phyloP scores from a whole-genome alignment of 2,329 filamentous ascomycete genomes.

The Fusarium sp. region DNA sequence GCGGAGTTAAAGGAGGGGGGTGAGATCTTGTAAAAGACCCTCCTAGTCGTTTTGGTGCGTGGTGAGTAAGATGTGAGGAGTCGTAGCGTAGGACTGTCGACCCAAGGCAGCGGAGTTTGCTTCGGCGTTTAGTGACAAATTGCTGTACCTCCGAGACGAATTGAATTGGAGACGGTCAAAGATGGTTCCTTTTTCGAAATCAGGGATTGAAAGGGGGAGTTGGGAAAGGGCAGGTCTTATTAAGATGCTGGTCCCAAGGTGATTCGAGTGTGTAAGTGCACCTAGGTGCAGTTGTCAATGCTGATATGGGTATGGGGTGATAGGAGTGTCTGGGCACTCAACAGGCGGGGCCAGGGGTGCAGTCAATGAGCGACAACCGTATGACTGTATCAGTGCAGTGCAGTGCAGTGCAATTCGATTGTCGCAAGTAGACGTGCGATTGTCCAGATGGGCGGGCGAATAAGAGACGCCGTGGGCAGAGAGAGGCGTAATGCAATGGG shows the following conservation, averaged over 20 bases:
- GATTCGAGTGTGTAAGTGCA: constrained; percentile 32
- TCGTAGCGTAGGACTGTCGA: constrained; percentile 27
- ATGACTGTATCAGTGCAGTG: constrained; percentile 36
- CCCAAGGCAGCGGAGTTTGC: constrained; percentile 35
- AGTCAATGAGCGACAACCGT: constrained; percentile 42
- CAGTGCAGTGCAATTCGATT: constrained; percentile 34
- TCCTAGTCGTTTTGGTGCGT: constrained; percentile 7
- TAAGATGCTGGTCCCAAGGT: constrained; percentile 23
- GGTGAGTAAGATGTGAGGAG: constrained; percentile 22
- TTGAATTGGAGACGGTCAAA: neutral
- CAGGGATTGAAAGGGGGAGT: neutral
- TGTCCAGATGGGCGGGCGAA: constrained; percentile 38
- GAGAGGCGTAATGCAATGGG: constrained; percentile 20
- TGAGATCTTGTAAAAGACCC: constrained; percentile 12
- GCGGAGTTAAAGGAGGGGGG: constrained; percentile 36
- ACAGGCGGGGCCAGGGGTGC: constrained; percentile 30
- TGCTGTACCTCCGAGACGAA: constrained; percentile 11
- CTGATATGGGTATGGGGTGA: constrained; percentile 37
- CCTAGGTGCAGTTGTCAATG: constrained; percentile 27
- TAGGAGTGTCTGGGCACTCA: constrained; percentile 34
- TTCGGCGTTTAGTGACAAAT: constrained; percentile 8
- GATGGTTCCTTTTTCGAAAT: constrained; percentile 5
- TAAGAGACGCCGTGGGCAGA: constrained; percentile 32
- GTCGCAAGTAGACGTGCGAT: constrained; percentile 34
- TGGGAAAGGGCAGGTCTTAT: constrained; percentile 16